Conservation (phyloP, 2,329 filamentous ascomycete genomes). For the Chrysosphaeria jannelii region DNA sequence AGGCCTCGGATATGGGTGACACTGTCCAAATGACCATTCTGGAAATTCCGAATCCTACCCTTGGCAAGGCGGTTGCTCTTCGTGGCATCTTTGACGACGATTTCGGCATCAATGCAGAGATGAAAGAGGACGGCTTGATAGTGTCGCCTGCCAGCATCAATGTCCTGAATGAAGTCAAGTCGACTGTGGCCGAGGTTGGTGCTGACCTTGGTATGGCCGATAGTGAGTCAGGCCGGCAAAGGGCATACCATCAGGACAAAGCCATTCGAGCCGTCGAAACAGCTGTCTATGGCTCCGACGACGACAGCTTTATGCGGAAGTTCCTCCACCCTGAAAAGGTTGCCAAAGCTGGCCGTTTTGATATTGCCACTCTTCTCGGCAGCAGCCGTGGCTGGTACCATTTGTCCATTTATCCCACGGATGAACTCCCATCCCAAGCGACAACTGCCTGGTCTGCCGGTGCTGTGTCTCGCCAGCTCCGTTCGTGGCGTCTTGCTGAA, state of each 20-base stretch:
- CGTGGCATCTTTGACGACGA: slow-evolving; percentile 77
- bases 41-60: slow-evolving; percentile 48
- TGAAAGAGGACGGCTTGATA: slow-evolving; percentile 85
- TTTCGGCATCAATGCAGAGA: slow-evolving; percentile 83
- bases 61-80: slow-evolving; percentile 72
- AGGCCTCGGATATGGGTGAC: slow-evolving; percentile 43
- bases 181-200: slow-evolving; percentile 45
- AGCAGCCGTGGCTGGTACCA: slow-evolving; percentile 92
- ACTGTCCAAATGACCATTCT: slow-evolving; percentile 73
- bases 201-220: slow-evolving; percentile 50
- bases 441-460: slow-evolving; percentile 84
- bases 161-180: slow-evolving; percentile 62
- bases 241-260: slow-evolving; percentile 52
- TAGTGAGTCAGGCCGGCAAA: slow-evolving; percentile 35
- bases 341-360: slow-evolving; percentile 49
- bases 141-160: slow-evolving; percentile 46
- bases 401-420: slow-evolving; percentile 67
- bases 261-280: slow-evolving; percentile 65
- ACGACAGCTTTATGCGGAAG: slow-evolving; percentile 54
- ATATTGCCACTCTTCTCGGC: slow-evolving; percentile 40
- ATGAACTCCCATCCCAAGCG: slow-evolving; percentile 44
- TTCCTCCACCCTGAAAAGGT: slow-evolving; percentile 55
- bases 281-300: slow-evolving; percentile 50
- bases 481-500: slow-evolving; percentile 77
- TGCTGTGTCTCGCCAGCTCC: slow-evolving; percentile 70